phyloP scores from a whole-genome alignment of 257 asterid species.

The Solanum chilense region DNA sequence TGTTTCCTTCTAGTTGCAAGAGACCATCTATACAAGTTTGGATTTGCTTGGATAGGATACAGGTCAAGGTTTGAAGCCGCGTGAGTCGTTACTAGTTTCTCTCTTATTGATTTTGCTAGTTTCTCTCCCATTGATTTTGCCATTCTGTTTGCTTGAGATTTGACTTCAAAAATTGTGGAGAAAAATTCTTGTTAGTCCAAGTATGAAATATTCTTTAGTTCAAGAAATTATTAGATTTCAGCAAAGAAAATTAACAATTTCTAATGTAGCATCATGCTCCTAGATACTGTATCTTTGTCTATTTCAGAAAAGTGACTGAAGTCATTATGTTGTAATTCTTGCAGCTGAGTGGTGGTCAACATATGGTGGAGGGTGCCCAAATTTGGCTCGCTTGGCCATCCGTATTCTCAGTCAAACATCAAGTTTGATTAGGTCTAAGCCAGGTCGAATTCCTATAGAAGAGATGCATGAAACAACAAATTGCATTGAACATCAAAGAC shows the following conservation, averaged over 20 bases:
- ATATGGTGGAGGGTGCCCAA: conserved; percentile 86
- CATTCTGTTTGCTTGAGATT: neutral
- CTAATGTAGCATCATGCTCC: neutral
- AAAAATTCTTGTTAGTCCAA: neutral
- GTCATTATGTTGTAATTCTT: neutral
- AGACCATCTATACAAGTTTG: neutral
- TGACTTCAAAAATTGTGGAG: neutral
- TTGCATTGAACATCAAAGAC: conserved; percentile 75
- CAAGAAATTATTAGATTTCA: neutral
- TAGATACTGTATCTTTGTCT: neutral
- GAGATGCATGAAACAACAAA: conserved; percentile 58
- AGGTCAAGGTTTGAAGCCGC: neutral
- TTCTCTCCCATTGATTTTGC: neutral
- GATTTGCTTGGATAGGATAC: neutral
- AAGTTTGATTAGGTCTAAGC: conserved; percentile 50
- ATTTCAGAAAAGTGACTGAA: neutral
- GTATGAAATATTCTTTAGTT: neutral
- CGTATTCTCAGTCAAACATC: conserved; percentile 93
- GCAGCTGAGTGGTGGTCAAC: conserved; percentile 95
- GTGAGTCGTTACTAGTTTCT: neutral
- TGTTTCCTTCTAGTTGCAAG: neutral
- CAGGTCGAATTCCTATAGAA: conserved; percentile 35
- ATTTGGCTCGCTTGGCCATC: conserved; percentile 73
- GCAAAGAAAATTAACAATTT: neutral
- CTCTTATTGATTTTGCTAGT: neutral